These are phyloP conservation scores for Phragmites australis DNA, from an alignment of 176 grass and related monocot genomes.

Conservation along the genomic window DNA sequence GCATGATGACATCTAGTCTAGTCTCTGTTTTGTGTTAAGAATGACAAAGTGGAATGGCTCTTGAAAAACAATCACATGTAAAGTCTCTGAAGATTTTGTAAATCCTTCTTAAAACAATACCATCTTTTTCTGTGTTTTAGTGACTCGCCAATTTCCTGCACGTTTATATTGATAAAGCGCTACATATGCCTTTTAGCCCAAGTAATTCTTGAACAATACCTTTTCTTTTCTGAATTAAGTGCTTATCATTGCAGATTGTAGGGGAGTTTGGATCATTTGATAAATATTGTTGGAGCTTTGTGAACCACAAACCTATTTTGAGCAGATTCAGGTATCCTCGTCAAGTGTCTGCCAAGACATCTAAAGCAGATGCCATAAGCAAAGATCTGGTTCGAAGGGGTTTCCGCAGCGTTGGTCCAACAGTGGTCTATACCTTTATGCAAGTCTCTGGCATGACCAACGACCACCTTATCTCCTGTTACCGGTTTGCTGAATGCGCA, in stretches of 20 bases:
- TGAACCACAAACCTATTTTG: conserved; percentile 77
- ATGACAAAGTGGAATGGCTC: not conserved
- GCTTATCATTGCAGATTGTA: conserved; percentile 45
- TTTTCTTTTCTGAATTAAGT: conserved; percentile 17
- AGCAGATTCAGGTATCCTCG: conserved; percentile 86
- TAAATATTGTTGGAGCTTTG: conserved; percentile 89
- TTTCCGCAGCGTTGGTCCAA: conserved; percentile 80
- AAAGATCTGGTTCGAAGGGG: conserved; percentile 91
- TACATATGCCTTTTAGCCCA: not conserved
- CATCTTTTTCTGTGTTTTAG: not conserved
- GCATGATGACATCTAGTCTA: not conserved
- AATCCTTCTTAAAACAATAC: not conserved
- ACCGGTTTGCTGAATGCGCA: conserved; percentile 69
- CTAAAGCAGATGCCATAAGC: conserved; percentile 92
- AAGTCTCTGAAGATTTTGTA: not conserved
- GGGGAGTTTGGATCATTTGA: conserved; percentile 93
- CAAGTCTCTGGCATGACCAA: conserved; percentile 88
- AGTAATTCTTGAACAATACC: not conserved
- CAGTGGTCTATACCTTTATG: conserved; percentile 95
- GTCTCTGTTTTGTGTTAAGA: conserved; percentile 2
- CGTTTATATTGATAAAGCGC: not conserved
- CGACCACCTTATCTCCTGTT: conserved; percentile 85
- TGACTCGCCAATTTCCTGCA: not conserved
- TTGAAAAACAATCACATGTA: not conserved
- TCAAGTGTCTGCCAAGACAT: conserved; percentile 83